phyloP scores from a whole-genome alignment of 805 yeast genomes.

The Cyberlindnera amylophila region DNA sequence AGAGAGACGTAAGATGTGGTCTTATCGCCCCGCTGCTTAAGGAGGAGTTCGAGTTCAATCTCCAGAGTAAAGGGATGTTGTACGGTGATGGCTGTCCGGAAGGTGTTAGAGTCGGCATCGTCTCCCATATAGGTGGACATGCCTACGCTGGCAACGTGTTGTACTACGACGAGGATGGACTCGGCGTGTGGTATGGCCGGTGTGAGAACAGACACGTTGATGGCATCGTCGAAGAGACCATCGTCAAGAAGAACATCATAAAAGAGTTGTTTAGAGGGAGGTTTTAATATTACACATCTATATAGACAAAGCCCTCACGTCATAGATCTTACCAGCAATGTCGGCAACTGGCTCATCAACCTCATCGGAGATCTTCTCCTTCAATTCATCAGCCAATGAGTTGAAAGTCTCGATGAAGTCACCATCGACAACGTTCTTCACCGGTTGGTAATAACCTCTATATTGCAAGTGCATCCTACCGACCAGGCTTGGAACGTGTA shows the following conservation, averaged over 20 bases:
- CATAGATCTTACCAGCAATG: slow-evolving; percentile 48
- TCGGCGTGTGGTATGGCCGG: slow-evolving; percentile 68
- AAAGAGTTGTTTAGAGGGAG: slow-evolving; percentile 54
- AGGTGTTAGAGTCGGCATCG: slow-evolving; percentile 44
- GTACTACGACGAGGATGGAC: slow-evolving; percentile 42
- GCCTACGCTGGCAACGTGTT: slow-evolving; percentile 80
- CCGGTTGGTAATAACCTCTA: slow-evolving; percentile 81
- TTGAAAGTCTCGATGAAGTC: slow-evolving; percentile 63
- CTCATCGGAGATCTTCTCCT: slow-evolving; percentile 27
- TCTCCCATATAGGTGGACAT: slow-evolving; percentile 85
- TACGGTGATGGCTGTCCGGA: slow-evolving; percentile 21
- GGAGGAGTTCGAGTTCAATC: slow-evolving; percentile 45
- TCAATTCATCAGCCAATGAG: slow-evolving; percentile 5
- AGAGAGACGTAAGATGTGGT: slow-evolving; percentile 68
- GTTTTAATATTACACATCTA: slow-evolving; percentile 3
- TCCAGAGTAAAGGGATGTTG: slow-evolving; percentile 33
- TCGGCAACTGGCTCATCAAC: slow-evolving; percentile 47
- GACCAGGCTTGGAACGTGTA: slow-evolving; percentile 28
- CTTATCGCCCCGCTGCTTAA: slow-evolving; percentile 53
- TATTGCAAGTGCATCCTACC: slow-evolving; percentile 67
- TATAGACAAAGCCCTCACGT: slow-evolving; percentile 38
- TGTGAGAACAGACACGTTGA: slow-evolving; percentile 65
- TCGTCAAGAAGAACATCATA: slow-evolving; percentile 46
- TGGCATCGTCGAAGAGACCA: slow-evolving; percentile 55
- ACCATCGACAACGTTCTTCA: slow-evolving; percentile 77